Evolutionary conservation across 306 rosid genomes (phyloP).

Genomic region (Corylus americana): DNA sequence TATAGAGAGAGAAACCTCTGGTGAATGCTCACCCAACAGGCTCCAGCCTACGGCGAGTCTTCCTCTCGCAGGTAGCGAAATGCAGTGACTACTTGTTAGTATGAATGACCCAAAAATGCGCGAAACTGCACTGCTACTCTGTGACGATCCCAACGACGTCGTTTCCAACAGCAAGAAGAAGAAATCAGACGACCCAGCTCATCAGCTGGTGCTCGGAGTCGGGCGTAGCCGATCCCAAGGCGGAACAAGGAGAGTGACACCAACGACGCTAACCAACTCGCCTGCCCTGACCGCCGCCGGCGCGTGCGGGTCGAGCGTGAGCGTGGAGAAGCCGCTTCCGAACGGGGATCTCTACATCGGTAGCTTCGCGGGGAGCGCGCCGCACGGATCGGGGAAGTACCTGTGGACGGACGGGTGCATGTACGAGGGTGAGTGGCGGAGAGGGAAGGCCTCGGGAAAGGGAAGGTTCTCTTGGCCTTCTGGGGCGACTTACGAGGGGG

Average conservation of each 20-base stretch:
- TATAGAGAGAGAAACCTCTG: conserved; percentile 27
- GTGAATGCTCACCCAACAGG: conserved; percentile 17
- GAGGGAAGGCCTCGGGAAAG: conserved; percentile 86
- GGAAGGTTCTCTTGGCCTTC: conserved; percentile 97
- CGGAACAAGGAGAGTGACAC: conserved; percentile 64
- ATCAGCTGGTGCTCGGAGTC: conserved; percentile 37
- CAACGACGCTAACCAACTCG: conserved; percentile 38
- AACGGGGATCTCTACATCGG: conserved; percentile 95
- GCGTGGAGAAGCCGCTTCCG: conserved; percentile 45
- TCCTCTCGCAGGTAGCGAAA: not conserved
- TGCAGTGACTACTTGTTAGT: not conserved
- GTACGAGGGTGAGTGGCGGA: conserved; percentile 92
- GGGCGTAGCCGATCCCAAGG: conserved; percentile 66
- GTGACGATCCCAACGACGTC: conserved; percentile 35
- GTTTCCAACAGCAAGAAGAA: conserved; percentile 48
- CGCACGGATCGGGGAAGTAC: conserved; percentile 88
- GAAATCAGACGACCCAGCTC: conserved; percentile 28
- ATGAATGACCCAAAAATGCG: conserved; percentile 66
- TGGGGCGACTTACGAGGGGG: conserved; percentile 88
- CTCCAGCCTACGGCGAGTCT: conserved; percentile 32
- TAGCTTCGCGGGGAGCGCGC: conserved; percentile 60
- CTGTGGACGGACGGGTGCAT: conserved; percentile 90
- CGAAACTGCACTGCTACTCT: conserved; percentile 35
- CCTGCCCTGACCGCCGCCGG: conserved; percentile 8
- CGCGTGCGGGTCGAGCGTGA: conserved; percentile 11